Conservation (phyloP, 2,329 filamentous ascomycete genomes). For the Ophiostoma himal-ulmi region DNA sequence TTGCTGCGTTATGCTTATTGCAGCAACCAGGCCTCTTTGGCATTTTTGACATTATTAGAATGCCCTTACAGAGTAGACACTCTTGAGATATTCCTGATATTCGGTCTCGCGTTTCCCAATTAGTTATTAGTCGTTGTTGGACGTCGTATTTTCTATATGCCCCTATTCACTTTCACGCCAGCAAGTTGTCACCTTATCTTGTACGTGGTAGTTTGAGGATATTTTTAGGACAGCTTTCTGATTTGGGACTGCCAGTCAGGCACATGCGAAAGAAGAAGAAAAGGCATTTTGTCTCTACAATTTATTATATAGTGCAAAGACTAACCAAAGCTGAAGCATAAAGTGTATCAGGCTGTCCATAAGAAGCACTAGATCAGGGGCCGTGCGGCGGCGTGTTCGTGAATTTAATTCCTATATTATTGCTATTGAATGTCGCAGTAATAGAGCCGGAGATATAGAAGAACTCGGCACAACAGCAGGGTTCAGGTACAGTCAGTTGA, state of each 20-base stretch:
- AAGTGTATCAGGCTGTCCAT: conserved; percentile 4
- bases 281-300: background rate
- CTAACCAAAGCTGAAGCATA: background rate
- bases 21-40: background rate
- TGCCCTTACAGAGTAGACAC: background rate
- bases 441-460: background rate
- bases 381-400: background rate
- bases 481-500: background rate
- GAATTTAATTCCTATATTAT: background rate
- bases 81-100: background rate
- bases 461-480: background rate
- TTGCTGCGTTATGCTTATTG: background rate
- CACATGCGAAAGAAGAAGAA: background rate
- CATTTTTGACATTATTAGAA: background rate
- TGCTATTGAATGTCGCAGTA: background rate
- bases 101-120: background rate
- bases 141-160: background rate
- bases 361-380: background rate
- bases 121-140: background rate
- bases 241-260: background rate
- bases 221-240: background rate
- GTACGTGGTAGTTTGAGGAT: background rate
- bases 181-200: background rate
- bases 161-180: background rate
- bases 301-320: background rate